Percentiles rank a stretch among this genome's conserved stretches.
These are phyloP conservation scores for Ceratocystis harringtonii DNA, from an alignment of 2,329 filamentous ascomycete species.

Conservation along the genomic window DNA sequence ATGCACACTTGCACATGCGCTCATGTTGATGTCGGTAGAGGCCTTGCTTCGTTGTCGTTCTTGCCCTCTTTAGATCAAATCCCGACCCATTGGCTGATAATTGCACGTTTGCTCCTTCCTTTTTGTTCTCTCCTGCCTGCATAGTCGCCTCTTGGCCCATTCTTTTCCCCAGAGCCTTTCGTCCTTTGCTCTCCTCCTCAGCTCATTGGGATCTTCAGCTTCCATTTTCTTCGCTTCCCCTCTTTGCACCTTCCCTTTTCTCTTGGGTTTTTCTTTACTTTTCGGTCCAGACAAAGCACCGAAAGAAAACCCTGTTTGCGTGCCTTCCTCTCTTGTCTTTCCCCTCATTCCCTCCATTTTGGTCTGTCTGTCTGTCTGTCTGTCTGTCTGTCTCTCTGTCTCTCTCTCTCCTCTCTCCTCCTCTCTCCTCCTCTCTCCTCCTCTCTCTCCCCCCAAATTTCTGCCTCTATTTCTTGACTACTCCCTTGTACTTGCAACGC, in stretches of 20 bases:
- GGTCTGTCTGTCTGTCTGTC: background rate
- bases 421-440: background rate
- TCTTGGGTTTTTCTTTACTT: background rate
- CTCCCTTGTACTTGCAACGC: background rate
- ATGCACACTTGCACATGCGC: background rate
- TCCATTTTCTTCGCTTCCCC: background rate
- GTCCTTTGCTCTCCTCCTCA: background rate
- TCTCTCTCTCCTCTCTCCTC: background rate
- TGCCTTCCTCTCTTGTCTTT: background rate
- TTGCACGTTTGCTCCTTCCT: background rate
- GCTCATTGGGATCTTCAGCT: background rate
- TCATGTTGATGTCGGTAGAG: background rate
- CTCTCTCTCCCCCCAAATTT: slow-evolving; percentile 1
- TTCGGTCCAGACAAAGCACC: background rate
- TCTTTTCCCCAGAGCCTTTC: background rate
- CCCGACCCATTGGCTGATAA: background rate
- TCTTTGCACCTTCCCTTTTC: background rate
- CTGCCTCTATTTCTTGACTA: background rate
- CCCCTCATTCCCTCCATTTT: background rate
- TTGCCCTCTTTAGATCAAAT: background rate
- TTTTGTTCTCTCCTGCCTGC: background rate
- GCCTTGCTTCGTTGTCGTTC: background rate
- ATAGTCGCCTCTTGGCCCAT: background rate
- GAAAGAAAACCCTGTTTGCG: background rate
- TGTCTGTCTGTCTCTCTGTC: background rate